Evolutionary conservation across 441 rosid genomes (phyloP).

Genomic region (Isatis lusitanica): DNA sequence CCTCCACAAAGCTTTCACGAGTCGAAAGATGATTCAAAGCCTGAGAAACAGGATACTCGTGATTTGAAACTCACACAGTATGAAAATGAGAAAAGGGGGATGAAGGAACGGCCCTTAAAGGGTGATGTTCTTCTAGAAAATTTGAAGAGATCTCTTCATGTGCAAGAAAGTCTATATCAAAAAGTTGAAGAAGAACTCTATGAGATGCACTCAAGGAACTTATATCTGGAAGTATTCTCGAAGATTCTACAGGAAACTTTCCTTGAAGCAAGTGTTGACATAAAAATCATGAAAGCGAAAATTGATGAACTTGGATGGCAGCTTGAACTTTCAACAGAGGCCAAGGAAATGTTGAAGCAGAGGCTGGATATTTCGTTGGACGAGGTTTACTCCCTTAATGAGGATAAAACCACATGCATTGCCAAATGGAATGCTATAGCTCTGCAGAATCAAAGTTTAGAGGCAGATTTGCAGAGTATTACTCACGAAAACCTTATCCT

Average conservation of each 20-base stretch:
- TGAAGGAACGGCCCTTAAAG: conserved; percentile 58
- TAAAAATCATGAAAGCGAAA: conserved; percentile 51
- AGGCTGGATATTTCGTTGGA: conserved; percentile 68
- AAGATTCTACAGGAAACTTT: conserved; percentile 67
- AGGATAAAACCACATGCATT: conserved; percentile 54
- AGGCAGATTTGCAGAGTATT: conserved; percentile 53
- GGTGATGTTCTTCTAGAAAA: conserved; percentile 78
- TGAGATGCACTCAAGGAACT: conserved; percentile 70
- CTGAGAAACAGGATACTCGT: conserved; percentile 44
- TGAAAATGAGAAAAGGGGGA: conserved; percentile 48
- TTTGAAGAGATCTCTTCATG: conserved; percentile 73
- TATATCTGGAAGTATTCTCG: conserved; percentile 83
- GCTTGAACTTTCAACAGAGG: conserved; percentile 65
- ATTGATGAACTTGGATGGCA: conserved; percentile 57
- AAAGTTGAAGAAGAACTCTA: conserved; percentile 88
- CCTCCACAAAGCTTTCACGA: conserved; percentile 48
- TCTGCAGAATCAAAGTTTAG: conserved; percentile 61
- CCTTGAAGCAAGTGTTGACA: conserved; percentile 56
- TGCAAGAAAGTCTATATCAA: conserved; percentile 77
- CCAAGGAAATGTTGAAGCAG: conserved; percentile 61
- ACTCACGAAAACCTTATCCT: conserved; percentile 62
- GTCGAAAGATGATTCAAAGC: conserved; percentile 37
- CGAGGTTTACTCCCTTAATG: conserved; percentile 68
- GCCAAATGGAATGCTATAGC: conserved; percentile 61
- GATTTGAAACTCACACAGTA: conserved; percentile 41